These are phyloP conservation scores for Pseudopediastrum boryanum DNA, from an alignment of 139 green algal genomes.

Conservation along the genomic window DNA sequence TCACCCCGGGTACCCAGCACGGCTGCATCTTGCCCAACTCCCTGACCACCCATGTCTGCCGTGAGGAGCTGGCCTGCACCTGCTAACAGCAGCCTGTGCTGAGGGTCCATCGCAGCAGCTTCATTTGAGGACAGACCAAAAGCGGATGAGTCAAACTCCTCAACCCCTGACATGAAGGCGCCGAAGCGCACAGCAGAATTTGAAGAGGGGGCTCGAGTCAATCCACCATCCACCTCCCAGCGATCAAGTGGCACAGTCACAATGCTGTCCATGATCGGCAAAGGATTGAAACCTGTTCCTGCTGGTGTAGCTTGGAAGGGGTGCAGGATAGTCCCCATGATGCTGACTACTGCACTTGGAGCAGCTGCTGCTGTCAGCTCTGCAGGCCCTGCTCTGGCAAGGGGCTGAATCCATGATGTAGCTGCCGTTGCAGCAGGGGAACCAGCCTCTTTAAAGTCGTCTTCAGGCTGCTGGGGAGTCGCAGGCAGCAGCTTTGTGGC, in stretches of 20 bases:
- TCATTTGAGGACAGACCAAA: constrained; percentile 68
- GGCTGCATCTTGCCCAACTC: neutral
- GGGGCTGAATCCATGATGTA: too few species aligned
- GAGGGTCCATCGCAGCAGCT: constrained; percentile 70
- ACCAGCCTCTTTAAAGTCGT: too few species aligned
- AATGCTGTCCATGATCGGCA: constrained; percentile 28
- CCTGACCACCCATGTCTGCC: neutral
- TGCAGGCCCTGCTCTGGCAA: constrained; percentile 3
- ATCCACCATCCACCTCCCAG: constrained; percentile 18
- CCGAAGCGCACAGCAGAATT: constrained; percentile 59
- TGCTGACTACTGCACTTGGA: neutral
- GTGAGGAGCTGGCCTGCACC: constrained; percentile 38
- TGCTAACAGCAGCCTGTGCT: constrained; percentile 81
- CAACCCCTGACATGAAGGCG: constrained; percentile 59
- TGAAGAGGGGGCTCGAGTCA: too few species aligned
- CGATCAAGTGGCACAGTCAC: constrained; percentile 9
- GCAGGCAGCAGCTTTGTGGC: constrained; percentile 31
- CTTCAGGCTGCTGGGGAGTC: constrained; percentile 5
- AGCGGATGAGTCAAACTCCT: constrained; percentile 65
- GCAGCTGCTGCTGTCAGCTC: neutral
- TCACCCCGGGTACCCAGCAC: neutral
- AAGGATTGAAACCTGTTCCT: neutral
- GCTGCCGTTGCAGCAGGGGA: too few species aligned
- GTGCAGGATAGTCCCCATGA: constrained; percentile 1
- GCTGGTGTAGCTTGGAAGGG: constrained; percentile 22